A percentile compares a stretch with the other conserved stretches of the same genome.
Evolutionary conservation across 1,284 basidiomycete genomes (phyloP).

Genomic region (Moniliophthora roreri): DNA sequence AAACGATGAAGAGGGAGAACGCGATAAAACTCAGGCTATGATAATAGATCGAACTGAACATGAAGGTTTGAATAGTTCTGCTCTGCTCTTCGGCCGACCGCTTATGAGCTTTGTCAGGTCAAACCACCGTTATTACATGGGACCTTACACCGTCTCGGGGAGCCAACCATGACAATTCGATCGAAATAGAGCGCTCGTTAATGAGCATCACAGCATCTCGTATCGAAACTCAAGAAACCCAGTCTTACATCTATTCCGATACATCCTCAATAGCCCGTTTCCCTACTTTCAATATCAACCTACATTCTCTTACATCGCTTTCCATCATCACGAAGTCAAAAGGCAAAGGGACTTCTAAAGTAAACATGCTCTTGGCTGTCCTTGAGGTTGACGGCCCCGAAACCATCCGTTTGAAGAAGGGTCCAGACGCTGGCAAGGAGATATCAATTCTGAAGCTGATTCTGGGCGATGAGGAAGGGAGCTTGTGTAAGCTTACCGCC

Average conservation of each 20-base stretch:
- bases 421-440: constrained; percentile 63
- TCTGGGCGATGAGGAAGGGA: constrained; percentile 30
- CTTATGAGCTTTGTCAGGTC: not conserved
- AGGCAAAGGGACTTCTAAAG: constrained; percentile 34
- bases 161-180: constrained; percentile 14
- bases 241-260: constrained; percentile 55
- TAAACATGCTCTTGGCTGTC: constrained; percentile 58
- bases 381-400: constrained; percentile 77
- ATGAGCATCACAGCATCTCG: constrained; percentile 21
- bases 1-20: constrained; percentile 30
- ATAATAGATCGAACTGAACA: constrained; percentile 16
- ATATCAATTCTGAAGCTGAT: constrained; percentile 43
- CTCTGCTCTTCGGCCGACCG: not conserved
- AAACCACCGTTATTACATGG: constrained; percentile 13
- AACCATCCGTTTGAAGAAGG: constrained; percentile 60
- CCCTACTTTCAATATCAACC: constrained; percentile 64
- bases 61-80: constrained; percentile 15
- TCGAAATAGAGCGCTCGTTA: constrained; percentile 11
- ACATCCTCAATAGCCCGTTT: constrained; percentile 66
- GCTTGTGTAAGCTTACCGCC: constrained; percentile 64
- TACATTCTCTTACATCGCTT: constrained; percentile 54
- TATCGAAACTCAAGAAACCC: constrained; percentile 39
- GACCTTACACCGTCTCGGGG: constrained; percentile 29
- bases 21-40: constrained; percentile 11
- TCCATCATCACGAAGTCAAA: constrained; percentile 31